A percentile compares a stretch with the other conserved stretches of the same genome.
phyloP scores from a whole-genome alignment of 169 alveolate species.

The Cryptosporidium meleagridis region DNA sequence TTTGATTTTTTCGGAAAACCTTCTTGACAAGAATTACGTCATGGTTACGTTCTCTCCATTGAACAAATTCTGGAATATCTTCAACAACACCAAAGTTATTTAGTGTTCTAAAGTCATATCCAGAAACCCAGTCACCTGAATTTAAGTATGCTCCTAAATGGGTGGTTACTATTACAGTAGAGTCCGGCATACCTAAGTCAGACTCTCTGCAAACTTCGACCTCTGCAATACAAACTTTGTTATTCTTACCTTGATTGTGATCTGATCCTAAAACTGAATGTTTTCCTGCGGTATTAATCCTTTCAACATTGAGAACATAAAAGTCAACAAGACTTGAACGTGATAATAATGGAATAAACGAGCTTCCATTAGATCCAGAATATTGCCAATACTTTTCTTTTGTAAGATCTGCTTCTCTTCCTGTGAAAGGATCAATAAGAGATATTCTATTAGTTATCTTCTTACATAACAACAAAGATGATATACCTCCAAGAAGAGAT shows the following conservation, averaged over 20 bases:
- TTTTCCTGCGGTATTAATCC: background rate
- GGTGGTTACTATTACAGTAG: constrained; percentile 81
- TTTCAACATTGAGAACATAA: constrained; percentile 64
- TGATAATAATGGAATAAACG: constrained; percentile 21
- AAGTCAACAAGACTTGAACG: constrained; percentile 65
- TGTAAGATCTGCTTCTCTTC: constrained; percentile 85
- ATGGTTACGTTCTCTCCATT: constrained; percentile 77
- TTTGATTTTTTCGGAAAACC: constrained; percentile 74
- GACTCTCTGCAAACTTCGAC: constrained; percentile 71
- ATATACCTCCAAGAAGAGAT: constrained; percentile 91
- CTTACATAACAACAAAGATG: constrained; percentile 87
- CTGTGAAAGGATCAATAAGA: constrained; percentile 88
- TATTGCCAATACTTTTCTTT: constrained; percentile 87
- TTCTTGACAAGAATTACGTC: constrained; percentile 85
- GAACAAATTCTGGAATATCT: constrained; percentile 37
- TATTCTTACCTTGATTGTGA: background rate
- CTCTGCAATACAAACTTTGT: constrained; percentile 44
- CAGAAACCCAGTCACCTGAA: constrained; percentile 88
- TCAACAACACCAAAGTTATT: constrained; percentile 73
- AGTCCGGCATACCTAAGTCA: constrained; percentile 76
- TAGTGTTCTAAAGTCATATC: constrained; percentile 86
- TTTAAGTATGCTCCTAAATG: constrained; percentile 87
- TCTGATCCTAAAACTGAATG: background rate
- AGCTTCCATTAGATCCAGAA: constrained; percentile 73
- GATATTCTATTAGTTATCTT: constrained; percentile 86